These are phyloP conservation scores for Boletus tylopilopsis DNA, from an alignment of 768 basidiomycete species.

Conservation along the genomic window DNA sequence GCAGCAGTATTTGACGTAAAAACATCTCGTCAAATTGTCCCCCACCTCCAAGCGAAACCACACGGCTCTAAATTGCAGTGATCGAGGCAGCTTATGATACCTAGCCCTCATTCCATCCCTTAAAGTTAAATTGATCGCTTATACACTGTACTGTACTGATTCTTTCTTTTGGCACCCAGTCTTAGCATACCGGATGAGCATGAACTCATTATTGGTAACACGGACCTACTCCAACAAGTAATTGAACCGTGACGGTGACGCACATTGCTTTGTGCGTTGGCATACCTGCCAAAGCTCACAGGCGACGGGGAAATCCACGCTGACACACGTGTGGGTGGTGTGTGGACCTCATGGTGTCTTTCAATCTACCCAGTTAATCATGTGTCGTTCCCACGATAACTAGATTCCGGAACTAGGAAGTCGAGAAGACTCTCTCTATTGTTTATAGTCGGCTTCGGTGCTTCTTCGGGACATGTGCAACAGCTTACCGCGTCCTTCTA, in stretches of 20 bases:
- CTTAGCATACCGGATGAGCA: not conserved
- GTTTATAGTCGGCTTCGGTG: slow-evolving; percentile 10
- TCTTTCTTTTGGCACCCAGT: not conserved
- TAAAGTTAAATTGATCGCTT: not conserved
- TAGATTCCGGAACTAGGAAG: slow-evolving; percentile 18
- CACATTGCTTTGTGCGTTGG: no score
- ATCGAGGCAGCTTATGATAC: not conserved
- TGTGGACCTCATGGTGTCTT: slow-evolving; percentile 16
- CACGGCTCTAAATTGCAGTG: not conserved
- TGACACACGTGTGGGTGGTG: slow-evolving; percentile 12
- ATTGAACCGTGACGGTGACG: no score
- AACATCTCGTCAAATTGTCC: no score
- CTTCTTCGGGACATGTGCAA: slow-evolving; percentile 1
- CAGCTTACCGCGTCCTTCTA: slow-evolving; percentile 1
- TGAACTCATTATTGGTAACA: not conserved
- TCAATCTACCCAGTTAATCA: slow-evolving; percentile 3
- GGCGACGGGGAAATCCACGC: no score
- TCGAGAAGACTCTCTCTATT: slow-evolving; percentile 20
- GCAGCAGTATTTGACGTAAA: slow-evolving; percentile 6
- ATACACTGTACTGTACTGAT: not conserved
- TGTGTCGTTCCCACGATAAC: slow-evolving; percentile 10
- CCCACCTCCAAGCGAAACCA: not conserved
- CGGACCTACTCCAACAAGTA: no score
- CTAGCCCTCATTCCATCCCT: not conserved
- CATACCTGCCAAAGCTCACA: no score